Base-by-base conservation (phyloP, 768 basidiomycete genomes). In the Serendipita vermifera region DNA sequence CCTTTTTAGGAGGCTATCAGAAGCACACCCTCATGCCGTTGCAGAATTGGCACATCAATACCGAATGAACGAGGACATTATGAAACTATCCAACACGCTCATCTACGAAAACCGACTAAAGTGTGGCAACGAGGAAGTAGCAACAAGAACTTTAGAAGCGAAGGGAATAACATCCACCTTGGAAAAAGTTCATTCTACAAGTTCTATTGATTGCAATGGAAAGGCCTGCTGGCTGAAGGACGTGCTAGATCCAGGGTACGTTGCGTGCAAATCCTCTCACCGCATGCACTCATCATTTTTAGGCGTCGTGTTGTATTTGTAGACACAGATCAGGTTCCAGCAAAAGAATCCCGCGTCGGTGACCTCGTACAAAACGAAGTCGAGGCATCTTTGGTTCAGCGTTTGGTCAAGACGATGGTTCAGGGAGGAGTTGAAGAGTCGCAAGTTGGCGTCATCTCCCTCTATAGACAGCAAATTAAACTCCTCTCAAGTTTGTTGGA, bases 401-500 rank as follows among this genome's bases (percentile, higher is more conserved):
- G 73, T 61, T 73, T 74, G 29, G 73, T 80, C 3, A 76, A 84
- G 55, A 77, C 81, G 0, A 73, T 97, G 22, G 62, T 85, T 3
- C 66, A 67, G 3, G 73, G 80, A 46, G 92, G 91, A 3, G 71
- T 94, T 17, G 62, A 66, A 3, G 73, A 83, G 56, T 70, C 77
- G 1, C 82, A 93, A 60, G 81, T 98, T 56, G 94, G 87, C 7
- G 73, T 96, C 60, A 85, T 99, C 62, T 87, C 93, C 3, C 72
- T 92, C 35, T 99, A 99, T 67, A 80, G 92, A 1, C 96, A 98
- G 61, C 96, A 99, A 65, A 84, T 93, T 71, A 97, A 98, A 70
- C 75, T 93, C 1, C 69, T 99, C 27, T 75, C 81, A 0, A 75
- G 85, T 60, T 68, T 85, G 39, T 66, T 97, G 33, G 69, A 73